A percentile compares a stretch with the other conserved stretches of the same genome.
phyloP scores from a whole-genome alignment of 768 basidiomycete genomes.

The Clathrus columnatus region DNA sequence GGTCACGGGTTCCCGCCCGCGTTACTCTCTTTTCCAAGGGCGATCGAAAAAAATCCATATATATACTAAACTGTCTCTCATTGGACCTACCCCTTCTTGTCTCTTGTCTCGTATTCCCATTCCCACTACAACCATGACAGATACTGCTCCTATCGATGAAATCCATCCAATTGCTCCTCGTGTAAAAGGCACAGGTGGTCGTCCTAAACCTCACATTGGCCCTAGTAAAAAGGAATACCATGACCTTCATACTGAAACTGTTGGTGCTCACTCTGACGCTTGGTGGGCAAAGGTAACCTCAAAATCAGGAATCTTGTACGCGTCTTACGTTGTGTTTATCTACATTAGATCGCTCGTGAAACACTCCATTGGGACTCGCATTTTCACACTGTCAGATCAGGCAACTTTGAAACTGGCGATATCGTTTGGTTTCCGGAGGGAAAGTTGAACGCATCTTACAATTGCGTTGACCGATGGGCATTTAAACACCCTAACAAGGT shows the following conservation, averaged over 20 bases:
- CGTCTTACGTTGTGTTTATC: background rate
- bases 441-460: constrained; percentile 86
- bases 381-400: constrained; percentile 79
- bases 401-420: constrained; percentile 77
- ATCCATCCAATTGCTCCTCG: constrained; percentile 75
- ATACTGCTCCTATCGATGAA: constrained; percentile 17
- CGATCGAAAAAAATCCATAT: background rate
- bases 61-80: background rate
- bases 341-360: constrained; percentile 46
- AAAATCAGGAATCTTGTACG: background rate
- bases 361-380: constrained; percentile 82
- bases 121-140: constrained; percentile 13
- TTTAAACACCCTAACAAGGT: constrained; percentile 81
- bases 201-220: constrained; percentile 67
- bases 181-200: constrained; percentile 41
- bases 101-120: constrained; percentile 1
- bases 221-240: constrained; percentile 73
- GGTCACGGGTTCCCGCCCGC: background rate
- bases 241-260: constrained; percentile 53
- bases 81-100: background rate
- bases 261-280: constrained; percentile 68
- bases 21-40: too few species aligned
- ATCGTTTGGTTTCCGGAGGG: constrained; percentile 97
- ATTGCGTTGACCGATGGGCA: constrained; percentile 96
- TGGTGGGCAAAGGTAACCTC: constrained; percentile 78